phyloP scores from a whole-genome alignment of 225 moss, liverwort and hornwort genomes.

The Thuidium tamariscinum region DNA sequence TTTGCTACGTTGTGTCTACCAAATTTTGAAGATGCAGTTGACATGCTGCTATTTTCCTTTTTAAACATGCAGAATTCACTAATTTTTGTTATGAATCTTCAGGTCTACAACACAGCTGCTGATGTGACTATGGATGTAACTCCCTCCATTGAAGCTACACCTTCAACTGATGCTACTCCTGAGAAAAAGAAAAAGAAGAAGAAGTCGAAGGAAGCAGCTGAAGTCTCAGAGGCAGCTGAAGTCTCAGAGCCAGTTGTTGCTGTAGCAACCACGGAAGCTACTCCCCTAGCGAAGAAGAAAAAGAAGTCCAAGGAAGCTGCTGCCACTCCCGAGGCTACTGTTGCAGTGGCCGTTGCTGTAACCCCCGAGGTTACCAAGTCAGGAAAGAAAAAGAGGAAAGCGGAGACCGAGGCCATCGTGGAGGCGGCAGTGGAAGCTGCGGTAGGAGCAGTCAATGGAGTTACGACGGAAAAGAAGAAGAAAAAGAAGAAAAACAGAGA shows the following conservation, averaged over 20 bases:
- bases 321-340: neutral
- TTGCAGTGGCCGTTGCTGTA: neutral
- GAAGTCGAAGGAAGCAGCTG: constrained; percentile 8
- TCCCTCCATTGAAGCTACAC: neutral
- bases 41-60: neutral
- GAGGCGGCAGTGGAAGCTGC: neutral
- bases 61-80: neutral
- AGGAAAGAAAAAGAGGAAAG: neutral
- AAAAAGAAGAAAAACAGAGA: neutral
- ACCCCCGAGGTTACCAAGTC: neutral
- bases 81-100: neutral
- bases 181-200: constrained; percentile 6
- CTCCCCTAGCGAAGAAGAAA: neutral
- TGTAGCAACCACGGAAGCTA: neutral
- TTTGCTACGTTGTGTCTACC: neutral
- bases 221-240: neutral
- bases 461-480: neutral
- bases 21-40: neutral
- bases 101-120: constrained; percentile 64
- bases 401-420: neutral
- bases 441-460: neutral
- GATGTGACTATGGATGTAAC: constrained; percentile 35
- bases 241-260: neutral
- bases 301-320: neutral
- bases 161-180: neutral